Conservation (phyloP, 2,329 filamentous ascomycete genomes). For the Diaporthe sp. region DNA sequence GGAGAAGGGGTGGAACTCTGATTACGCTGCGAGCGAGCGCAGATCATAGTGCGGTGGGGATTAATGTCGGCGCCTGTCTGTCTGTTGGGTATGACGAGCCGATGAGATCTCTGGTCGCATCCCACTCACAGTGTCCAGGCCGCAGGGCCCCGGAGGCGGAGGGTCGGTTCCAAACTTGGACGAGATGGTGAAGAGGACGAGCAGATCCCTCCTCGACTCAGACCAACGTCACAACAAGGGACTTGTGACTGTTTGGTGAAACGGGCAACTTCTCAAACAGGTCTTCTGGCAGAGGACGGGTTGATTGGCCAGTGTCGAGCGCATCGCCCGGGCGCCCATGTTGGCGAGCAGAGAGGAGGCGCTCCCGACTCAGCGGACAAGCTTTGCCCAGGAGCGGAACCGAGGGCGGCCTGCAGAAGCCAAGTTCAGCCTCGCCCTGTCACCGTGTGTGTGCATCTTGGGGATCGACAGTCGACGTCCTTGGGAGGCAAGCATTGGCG, state of each 20-base stretch:
- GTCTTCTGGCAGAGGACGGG: not conserved
- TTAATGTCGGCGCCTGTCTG: not conserved
- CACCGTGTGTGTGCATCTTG: not conserved
- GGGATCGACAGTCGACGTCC: slow-evolving; percentile 8
- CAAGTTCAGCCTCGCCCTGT: not conserved
- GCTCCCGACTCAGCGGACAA: slow-evolving; percentile 11
- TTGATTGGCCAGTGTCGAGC: not conserved
- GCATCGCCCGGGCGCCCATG: not conserved
- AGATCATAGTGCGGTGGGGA: slow-evolving; percentile 1
- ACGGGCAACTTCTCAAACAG: slow-evolving; percentile 4
- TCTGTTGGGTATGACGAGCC: slow-evolving; percentile 20
- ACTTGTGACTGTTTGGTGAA: slow-evolving; percentile 14
- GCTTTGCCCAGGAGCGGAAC: slow-evolving; percentile 8
- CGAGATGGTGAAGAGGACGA: not conserved
- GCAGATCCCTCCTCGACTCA: not conserved
- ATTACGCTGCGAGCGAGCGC: slow-evolving; percentile 15
- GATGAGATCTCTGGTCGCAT: slow-evolving; percentile 1
- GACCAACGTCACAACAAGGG: slow-evolving; percentile 16
- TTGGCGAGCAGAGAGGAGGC: not conserved
- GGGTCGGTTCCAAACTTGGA: slow-evolving; percentile 5
- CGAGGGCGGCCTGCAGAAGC: slow-evolving; percentile 13
- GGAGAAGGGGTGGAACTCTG: not conserved
- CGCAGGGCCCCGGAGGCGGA: not conserved
- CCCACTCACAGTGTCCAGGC: slow-evolving; percentile 2
- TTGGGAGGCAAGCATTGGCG: slow-evolving; percentile 20